Evolutionary conservation across 1,284 basidiomycete genomes (phyloP), one percentile per base, ranked within the genome.

Genomic region (Ustilago tritici): DNA sequence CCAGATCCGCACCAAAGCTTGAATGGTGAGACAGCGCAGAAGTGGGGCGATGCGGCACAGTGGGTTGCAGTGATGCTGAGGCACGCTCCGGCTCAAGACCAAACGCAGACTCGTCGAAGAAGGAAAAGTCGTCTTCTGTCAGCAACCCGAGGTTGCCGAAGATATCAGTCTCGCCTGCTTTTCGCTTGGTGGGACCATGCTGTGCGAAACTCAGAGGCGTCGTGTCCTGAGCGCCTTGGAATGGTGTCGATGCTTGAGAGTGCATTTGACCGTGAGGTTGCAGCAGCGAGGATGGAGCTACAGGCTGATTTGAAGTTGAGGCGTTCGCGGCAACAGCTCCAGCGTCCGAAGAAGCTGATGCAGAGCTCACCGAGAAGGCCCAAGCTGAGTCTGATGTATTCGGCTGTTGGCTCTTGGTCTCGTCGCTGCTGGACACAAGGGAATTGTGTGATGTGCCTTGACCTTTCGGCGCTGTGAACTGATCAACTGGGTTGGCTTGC

Each of bases 101-200:
- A n/a, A 78, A 78, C 28, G 70, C 70, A 14, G 55, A 73, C 32
- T 80, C 80, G 65, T 84, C 81, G 53, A 84, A 84, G 71, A 84
- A 84, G 35, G 77, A 78, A 54, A 84, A 84, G 70, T 84, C 82
- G 31, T 84, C 82, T 50, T 84, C 82, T 9, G 82, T 84, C 35
- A 83, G 67, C 56, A 83, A 54, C 0, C 67, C 79, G 5, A 80
- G 56, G 19, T 68, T 67, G 38, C 59, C 75, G 56, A 81, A 82
- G 43, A 74, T 65, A 34, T 74, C 71, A 41, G 53, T 65, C 28
- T 77, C 78, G 9, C 69, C 63, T 40, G 65, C 61, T 56, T 76
- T 75, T 40, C 61, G 73, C 36, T 76, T 70, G 6, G 68, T 43
- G 32, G 56, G 55, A 1, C 34, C n/a, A 14, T 56, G 32, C 41